Evolutionary conservation across 495 filamentous ascomycete genomes (phyloP).

Genomic region (Pyrenula aspistea): DNA sequence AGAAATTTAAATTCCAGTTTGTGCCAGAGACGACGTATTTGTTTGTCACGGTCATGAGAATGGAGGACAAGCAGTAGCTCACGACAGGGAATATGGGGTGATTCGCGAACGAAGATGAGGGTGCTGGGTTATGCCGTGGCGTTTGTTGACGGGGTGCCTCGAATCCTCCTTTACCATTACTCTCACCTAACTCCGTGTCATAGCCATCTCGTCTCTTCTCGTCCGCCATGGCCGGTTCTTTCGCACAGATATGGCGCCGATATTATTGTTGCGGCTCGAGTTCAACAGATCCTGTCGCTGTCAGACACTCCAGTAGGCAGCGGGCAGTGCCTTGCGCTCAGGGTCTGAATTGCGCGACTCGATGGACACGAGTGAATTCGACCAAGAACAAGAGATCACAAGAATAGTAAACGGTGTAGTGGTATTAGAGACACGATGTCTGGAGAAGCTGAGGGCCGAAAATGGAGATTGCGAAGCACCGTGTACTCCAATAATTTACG

Average conservation of each 20-base stretch:
- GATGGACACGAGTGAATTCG: too few species aligned
- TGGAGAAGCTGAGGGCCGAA: background rate
- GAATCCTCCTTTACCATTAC: slow-evolving; percentile 45
- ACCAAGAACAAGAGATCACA: background rate
- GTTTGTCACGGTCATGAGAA: slow-evolving; percentile 98
- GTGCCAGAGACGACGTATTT: slow-evolving; percentile 91
- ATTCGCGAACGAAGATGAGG: slow-evolving; percentile 37
- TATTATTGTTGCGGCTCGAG: background rate
- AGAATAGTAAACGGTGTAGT: background rate
- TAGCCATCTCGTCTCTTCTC: slow-evolving; percentile 83
- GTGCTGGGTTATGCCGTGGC: slow-evolving; percentile 13
- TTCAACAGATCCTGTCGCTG: background rate
- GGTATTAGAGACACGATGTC: background rate
- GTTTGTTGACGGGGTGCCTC: slow-evolving; percentile 25
- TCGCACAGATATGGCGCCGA: background rate
- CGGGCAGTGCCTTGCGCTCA: too few species aligned
- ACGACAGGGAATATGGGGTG: slow-evolving; percentile 72
- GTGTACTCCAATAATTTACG: background rate
- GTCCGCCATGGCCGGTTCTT: slow-evolving; percentile 43
- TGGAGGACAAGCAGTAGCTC: slow-evolving; percentile 87
- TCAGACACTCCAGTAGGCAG: too few species aligned
- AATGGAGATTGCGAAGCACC: background rate
- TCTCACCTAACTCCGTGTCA: slow-evolving; percentile 59
- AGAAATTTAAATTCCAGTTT: slow-evolving; percentile 94
- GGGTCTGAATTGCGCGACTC: too few species aligned